Evolutionary conservation across 805 yeast species (phyloP).

Genomic region (Pachysolen tannophilus): DNA sequence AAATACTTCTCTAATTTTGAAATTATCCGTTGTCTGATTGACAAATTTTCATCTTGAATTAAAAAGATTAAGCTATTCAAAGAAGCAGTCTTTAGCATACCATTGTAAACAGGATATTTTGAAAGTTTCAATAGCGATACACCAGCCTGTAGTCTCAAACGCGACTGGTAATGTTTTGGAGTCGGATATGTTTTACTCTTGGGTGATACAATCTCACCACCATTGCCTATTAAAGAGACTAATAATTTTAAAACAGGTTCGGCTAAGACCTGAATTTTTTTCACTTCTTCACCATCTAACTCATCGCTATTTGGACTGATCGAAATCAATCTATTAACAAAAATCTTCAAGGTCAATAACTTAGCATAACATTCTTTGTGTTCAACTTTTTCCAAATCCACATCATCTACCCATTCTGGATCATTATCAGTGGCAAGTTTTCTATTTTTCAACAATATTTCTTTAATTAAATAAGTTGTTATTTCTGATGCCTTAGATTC

Average conservation of each 20-base stretch:
- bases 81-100: conserved; percentile 42
- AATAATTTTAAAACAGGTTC: conserved; percentile 63
- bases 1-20: conserved; percentile 41
- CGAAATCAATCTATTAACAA: conserved; percentile 9
- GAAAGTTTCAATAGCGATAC: conserved; percentile 56
- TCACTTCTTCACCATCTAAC: conserved; percentile 32
- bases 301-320: conserved; percentile 20
- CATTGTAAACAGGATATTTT: conserved; percentile 40
- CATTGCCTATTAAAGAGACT: conserved; percentile 57
- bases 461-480: conserved; percentile 51
- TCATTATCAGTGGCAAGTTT: conserved; percentile 15
- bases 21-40: conserved; percentile 49
- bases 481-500: conserved; percentile 50
- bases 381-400: conserved; percentile 23
- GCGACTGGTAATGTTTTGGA: conserved; percentile 52
- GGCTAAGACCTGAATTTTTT: conserved; percentile 34
- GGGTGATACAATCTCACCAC: conserved; percentile 63
- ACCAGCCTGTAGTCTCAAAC: conserved; percentile 65
- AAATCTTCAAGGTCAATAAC: conserved; percentile 20
- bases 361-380: conserved; percentile 37
- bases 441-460: conserved; percentile 49
- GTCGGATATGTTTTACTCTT: conserved; percentile 44
- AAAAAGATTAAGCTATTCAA: conserved; percentile 46
- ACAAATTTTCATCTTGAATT: conserved; percentile 56
- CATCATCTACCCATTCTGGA: conserved; percentile 41